Evolutionary conservation across 108 stramenopile genomes (phyloP).

Genomic region (Nitzschia sp.): DNA sequence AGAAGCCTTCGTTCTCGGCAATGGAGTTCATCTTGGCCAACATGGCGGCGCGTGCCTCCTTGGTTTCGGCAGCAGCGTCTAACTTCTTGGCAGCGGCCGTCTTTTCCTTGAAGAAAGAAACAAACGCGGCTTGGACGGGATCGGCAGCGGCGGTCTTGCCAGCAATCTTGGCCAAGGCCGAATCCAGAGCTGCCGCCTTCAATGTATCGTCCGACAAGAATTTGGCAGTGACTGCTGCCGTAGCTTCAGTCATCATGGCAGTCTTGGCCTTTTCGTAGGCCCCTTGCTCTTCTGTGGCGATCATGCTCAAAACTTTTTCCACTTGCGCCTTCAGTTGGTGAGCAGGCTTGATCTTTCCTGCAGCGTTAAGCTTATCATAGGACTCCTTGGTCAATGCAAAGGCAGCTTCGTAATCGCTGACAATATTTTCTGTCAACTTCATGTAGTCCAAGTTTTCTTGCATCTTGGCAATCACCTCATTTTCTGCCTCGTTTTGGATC

Average conservation of each 20-base stretch:
- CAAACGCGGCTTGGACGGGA: conserved; percentile 71
- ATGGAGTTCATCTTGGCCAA: conserved; percentile 78
- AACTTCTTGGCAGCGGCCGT: conserved; percentile 63
- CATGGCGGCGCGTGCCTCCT: conserved; percentile 60
- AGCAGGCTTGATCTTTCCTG: conserved; percentile 83
- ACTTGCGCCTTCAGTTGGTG: conserved; percentile 86
- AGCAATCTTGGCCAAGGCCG: conserved; percentile 72
- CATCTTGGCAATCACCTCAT: conserved; percentile 74
- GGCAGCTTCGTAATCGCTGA: conserved; percentile 67
- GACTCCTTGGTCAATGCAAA: conserved; percentile 58
- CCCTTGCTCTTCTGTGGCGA: conserved; percentile 67
- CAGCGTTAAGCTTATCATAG: conserved; percentile 80
- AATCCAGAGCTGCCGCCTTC: conserved; percentile 74
- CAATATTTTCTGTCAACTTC: conserved; percentile 70
- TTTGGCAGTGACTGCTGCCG: conserved; percentile 63
- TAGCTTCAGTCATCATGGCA: conserved; percentile 82
- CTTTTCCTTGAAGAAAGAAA: conserved; percentile 78
- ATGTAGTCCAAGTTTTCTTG: conserved; percentile 76
- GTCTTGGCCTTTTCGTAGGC: conserved; percentile 79
- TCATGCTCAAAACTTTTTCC: conserved; percentile 70
- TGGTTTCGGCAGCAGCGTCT: conserved; percentile 65
- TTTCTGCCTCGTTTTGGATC: conserved; percentile 77
- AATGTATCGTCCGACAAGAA: conserved; percentile 62
- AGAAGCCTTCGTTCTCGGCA: conserved; percentile 74
- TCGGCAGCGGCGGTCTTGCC: conserved; percentile 47